Percentiles rank a stretch among this genome's conserved stretches.
Conservation (phyloP, 1,284 basidiomycete genomes). For the Apiotrichum brassicae region DNA sequence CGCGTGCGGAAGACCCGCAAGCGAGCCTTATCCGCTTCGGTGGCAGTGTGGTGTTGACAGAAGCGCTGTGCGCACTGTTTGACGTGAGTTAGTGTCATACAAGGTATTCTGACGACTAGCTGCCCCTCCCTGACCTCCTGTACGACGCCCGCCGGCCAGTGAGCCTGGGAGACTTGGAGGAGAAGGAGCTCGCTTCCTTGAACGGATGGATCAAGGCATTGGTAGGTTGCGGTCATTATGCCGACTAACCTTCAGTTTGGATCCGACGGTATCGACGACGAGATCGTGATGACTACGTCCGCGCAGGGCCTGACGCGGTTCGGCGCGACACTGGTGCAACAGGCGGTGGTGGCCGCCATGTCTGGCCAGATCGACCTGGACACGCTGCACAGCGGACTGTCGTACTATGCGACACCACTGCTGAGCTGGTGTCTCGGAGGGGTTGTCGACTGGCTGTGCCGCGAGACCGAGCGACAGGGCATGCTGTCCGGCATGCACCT, state of each 20-base stretch:
- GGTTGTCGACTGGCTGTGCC: conserved; percentile 46
- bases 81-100: conserved; percentile 23
- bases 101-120: conserved; percentile 9
- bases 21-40: conserved; percentile 43
- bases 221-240: conserved; percentile 20
- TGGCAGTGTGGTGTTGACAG: conserved; percentile 38
- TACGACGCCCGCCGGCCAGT: conserved; percentile 33
- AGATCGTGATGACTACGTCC: conserved; percentile 46
- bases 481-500: conserved; percentile 38
- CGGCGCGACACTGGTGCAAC: conserved; percentile 50
- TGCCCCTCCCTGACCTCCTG: conserved; percentile 26
- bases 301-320: conserved; percentile 47
- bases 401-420: conserved; percentile 52
- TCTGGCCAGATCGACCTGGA: conserved; percentile 50
- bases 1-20: conserved; percentile 41
- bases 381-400: conserved; percentile 49
- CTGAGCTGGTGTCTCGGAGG: conserved; percentile 52
- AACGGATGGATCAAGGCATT: conserved; percentile 46
- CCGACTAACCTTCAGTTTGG: conserved; percentile 33
- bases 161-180: conserved; percentile 31
- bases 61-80: conserved; percentile 35
- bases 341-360: conserved; percentile 48
- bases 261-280: conserved; percentile 46
- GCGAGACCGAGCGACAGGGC: conserved; percentile 41
- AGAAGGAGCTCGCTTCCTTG: conserved; percentile 34